A percentile compares a stretch with the other conserved stretches of the same genome.
phyloP scores from a whole-genome alignment of 345 rosid species.

The Dovyalis caffra region DNA sequence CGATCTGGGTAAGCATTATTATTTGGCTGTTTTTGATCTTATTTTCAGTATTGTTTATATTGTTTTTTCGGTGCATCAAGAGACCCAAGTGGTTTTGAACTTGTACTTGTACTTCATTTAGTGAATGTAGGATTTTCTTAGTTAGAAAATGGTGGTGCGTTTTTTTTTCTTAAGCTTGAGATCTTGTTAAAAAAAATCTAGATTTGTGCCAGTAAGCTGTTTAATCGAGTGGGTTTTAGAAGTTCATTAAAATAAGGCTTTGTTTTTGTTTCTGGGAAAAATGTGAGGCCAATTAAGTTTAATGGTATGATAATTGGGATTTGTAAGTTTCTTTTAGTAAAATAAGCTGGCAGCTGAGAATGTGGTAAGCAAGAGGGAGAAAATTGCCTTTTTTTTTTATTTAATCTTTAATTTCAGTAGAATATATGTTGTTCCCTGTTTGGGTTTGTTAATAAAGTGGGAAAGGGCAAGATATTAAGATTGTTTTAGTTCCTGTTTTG shows the following conservation, averaged over 20 bases:
- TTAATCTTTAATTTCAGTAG: background rate
- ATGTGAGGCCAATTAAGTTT: background rate
- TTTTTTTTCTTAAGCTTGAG: background rate
- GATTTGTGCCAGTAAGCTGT: background rate
- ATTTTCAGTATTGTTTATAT: background rate
- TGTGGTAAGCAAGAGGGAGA: background rate
- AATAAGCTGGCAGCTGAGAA: background rate
- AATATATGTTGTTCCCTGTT: background rate
- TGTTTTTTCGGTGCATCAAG: background rate
- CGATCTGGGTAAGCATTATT: background rate
- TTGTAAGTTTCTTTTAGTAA: background rate
- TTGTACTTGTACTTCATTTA: background rate
- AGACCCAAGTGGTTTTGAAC: background rate
- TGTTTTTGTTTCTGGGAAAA: background rate
- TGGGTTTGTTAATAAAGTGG: background rate
- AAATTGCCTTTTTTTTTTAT: background rate
- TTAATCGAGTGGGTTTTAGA: no score
- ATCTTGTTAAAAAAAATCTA: background rate
- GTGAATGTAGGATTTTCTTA: background rate
- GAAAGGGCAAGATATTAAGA: background rate
- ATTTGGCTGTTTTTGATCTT: background rate
- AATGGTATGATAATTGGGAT: background rate
- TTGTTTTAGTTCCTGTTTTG: background rate
- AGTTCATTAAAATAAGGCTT: no score
- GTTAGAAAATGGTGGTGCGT: background rate